Evolutionary conservation across 2,329 filamentous ascomycete species (phyloP).

Genomic region (Ophidiomyces ophidiicola): DNA sequence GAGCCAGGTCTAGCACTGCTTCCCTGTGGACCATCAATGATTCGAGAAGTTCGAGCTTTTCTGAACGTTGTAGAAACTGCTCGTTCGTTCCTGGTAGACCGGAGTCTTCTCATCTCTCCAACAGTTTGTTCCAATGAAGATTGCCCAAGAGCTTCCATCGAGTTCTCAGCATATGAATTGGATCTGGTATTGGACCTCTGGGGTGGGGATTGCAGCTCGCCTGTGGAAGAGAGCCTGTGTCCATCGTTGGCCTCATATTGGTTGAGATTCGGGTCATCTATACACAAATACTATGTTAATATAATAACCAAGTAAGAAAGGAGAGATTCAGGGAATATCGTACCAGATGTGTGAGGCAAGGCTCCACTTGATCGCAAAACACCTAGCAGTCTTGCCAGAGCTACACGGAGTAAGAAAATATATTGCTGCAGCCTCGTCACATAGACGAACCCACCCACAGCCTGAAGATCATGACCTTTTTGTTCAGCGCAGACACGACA

Average conservation of each 20-base stretch:
- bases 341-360: conserved; percentile 58
- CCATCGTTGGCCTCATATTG: conserved; percentile 57
- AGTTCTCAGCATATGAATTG: conserved; percentile 57
- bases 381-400: conserved; percentile 74
- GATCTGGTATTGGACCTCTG: conserved; percentile 57
- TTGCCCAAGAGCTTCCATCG: conserved; percentile 49
- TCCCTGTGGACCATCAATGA: conserved; percentile 78
- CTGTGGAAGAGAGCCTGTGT: conserved; percentile 41
- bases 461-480: conserved; percentile 42
- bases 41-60: conserved; percentile 77
- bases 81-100: conserved; percentile 88
- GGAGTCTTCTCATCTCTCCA: conserved; percentile 80
- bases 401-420: conserved; percentile 81
- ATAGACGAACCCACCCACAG: conserved; percentile 52
- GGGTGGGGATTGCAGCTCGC: conserved; percentile 39
- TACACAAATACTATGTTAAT: conserved; percentile 14
- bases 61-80: conserved; percentile 86
- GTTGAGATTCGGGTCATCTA: conserved; percentile 57
- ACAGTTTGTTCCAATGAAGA: conserved; percentile 90
- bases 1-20: conserved; percentile 57
- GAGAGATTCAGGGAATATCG: conserved; percentile 17
- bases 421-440: conserved; percentile 88
- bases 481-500: conserved; percentile 54
- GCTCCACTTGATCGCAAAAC: conserved; percentile 75
- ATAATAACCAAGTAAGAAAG: neutral